A percentile compares a stretch with the other conserved stretches of the same genome.
Conservation (phyloP, 1,284 basidiomycete species). For the Termitomyces sp. region DNA sequence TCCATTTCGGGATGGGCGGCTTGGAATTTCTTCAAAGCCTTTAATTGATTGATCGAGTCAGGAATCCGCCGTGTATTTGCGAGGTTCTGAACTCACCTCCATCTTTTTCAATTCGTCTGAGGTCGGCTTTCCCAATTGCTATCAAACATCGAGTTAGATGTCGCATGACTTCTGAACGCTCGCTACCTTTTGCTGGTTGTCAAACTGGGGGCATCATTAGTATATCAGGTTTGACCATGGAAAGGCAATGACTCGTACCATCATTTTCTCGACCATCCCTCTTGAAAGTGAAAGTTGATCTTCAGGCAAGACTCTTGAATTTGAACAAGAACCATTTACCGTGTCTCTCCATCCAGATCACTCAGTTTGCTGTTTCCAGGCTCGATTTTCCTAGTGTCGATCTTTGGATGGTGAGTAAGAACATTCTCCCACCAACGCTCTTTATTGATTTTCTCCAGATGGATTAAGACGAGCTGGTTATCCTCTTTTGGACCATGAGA, state of each 20-base stretch:
- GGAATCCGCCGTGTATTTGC: background rate
- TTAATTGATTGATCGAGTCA: constrained; percentile 9
- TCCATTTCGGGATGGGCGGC: constrained; percentile 89
- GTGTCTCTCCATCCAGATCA: constrained; percentile 91
- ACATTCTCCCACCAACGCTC: constrained; percentile 99
- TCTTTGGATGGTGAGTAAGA: constrained; percentile 90
- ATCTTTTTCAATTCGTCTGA: constrained; percentile 88
- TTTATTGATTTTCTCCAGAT: constrained; percentile 84
- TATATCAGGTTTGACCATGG: constrained; percentile 6
- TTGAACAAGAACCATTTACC: constrained; percentile 39
- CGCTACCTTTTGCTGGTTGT: constrained; percentile 91
- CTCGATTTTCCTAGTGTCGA: constrained; percentile 95
- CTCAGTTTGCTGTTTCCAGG: constrained; percentile 95
- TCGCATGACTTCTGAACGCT: background rate
- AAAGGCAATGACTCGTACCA: constrained; percentile 58
- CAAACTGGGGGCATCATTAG: constrained; percentile 59
- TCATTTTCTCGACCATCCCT: constrained; percentile 99
- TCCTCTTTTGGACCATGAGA: constrained; percentile 56
- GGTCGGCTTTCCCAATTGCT: constrained; percentile 95
- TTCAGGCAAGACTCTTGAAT: background rate
- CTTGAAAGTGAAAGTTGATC: constrained; percentile 36
- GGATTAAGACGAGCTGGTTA: constrained; percentile 65
- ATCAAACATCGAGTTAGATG: constrained; percentile 12
- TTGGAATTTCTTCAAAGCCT: constrained; percentile 89
- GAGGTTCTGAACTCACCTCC: constrained; percentile 53